These are phyloP conservation scores for Aspergillus flavus DNA, from an alignment of 2,329 filamentous ascomycete species.

Conservation along the genomic window DNA sequence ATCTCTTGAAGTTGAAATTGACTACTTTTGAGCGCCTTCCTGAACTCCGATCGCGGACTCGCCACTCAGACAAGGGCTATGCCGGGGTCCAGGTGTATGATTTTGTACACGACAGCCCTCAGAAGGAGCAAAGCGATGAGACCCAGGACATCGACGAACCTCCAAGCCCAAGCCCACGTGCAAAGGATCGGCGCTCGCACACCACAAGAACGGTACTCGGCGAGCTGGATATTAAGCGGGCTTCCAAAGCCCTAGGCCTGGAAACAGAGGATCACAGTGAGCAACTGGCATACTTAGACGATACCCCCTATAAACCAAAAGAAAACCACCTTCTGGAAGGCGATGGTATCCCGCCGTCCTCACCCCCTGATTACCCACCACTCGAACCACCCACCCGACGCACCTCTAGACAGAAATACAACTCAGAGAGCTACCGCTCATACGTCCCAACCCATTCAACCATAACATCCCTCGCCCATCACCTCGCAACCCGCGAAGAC, in stretches of 20 bases:
- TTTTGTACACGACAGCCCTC: slow-evolving; percentile 25
- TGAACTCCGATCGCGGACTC: slow-evolving; percentile 21
- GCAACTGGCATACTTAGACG: slow-evolving; percentile 25
- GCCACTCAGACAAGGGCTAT: slow-evolving; percentile 31
- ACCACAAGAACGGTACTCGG: slow-evolving; percentile 12
- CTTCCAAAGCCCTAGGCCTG: slow-evolving; percentile 24
- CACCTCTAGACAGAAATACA: slow-evolving; percentile 24
- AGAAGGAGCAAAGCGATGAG: slow-evolving; percentile 25
- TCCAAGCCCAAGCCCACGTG: slow-evolving; percentile 39
- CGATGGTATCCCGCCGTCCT: slow-evolving; percentile 31
- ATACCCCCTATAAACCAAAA: slow-evolving; percentile 23
- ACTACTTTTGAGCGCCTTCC: slow-evolving; percentile 31
- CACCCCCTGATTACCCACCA: slow-evolving; percentile 32
- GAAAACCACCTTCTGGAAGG: slow-evolving; percentile 18
- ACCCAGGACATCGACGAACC: slow-evolving; percentile 36
- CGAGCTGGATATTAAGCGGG: slow-evolving; percentile 28
- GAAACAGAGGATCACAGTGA: slow-evolving; percentile 34
- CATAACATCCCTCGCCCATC: slow-evolving; percentile 28
- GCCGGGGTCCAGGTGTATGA: slow-evolving; percentile 33
- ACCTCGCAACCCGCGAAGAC: slow-evolving; percentile 22
- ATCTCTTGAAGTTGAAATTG: slow-evolving; percentile 37
- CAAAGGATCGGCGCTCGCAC: slow-evolving; percentile 30
- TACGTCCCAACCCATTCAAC: slow-evolving; percentile 28
- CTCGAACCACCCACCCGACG: slow-evolving; percentile 27
- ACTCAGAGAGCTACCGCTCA: slow-evolving; percentile 25